Base-by-base conservation (phyloP, 148 eudicot species). In the Polygonum aviculare region DNA sequence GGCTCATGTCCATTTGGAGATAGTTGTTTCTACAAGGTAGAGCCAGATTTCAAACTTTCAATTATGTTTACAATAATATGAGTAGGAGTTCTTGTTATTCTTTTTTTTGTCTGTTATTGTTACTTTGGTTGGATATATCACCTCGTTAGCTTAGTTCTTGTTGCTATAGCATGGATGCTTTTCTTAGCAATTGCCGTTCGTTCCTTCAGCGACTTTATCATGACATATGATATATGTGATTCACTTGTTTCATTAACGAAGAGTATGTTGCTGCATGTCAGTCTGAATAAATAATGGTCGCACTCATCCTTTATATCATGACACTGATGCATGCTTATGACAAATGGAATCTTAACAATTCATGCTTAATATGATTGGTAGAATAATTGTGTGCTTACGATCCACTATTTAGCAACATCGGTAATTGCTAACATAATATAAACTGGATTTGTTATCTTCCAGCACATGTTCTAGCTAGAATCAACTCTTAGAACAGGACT, bases 11-110 rank as follows among this genome's bases (percentile, higher is more conserved):
- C 98, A 60, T 95, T 95, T 78, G 97, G 96, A 74, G 81, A 94
- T 62, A 92, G 97, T 83, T 95, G 98, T 77, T 95, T 95, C 77
- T 95, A 95, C 86, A 95, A 87, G 97, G 98, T 95, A 77, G 11
- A 9, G 22, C 8, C 48, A 41, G 6, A 15, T 65, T 22, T 63
- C 8, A 16, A 36, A 12, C 16, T 65, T 31, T 65, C 36, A 10
- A 31, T 5, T 65, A 21, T 26, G 38, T 31, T 26, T 5, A 15
- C 40, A 26, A 5, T 65, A 12, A 2, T 39, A 16, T 10, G 36
- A 26, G 40, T 8, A 11, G 40, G 40, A 4, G 16, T 65, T 36
- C 26, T 65, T 31, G 14, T 14, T 65, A 36, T 21, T 21, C 19
- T 21, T 16, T 65, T 21, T 12, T 65, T 36, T 31, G 19, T 14